Percentiles rank a stretch among this genome's conserved stretches.
Conservation (phyloP, 306 rosid species). For the Cicer yamashitae region DNA sequence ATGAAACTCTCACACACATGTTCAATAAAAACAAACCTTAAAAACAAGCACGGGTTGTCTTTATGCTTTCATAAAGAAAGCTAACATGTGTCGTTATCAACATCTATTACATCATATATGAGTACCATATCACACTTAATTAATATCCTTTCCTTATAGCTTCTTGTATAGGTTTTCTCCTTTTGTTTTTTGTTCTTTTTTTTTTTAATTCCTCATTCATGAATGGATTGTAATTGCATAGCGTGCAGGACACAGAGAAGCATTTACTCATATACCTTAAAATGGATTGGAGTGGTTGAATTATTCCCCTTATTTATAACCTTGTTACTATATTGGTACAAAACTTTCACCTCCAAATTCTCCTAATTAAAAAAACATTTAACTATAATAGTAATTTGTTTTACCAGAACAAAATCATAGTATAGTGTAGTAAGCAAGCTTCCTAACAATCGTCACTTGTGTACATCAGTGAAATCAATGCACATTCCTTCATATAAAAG, state of each 20-base stretch:
- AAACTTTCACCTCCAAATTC: constrained; percentile 46
- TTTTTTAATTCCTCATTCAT: constrained; percentile 38
- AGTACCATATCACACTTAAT: constrained; percentile 31
- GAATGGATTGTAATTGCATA: constrained; percentile 39
- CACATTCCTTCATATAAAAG: constrained; percentile 66
- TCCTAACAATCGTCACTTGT: constrained; percentile 47
- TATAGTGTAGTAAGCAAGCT: constrained; percentile 35
- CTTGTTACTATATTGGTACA: constrained; percentile 36
- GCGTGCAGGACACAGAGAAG: constrained; percentile 42
- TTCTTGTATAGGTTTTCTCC: constrained; percentile 35
- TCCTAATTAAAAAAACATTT: constrained; percentile 25
- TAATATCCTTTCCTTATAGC: constrained; percentile 2
- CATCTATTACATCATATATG: constrained; percentile 44
- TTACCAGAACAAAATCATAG: constrained; percentile 33
- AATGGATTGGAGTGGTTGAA: constrained; percentile 47
- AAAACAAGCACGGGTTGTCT: constrained; percentile 35
- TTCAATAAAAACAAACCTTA: constrained; percentile 36
- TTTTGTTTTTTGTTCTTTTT: constrained; percentile 39
- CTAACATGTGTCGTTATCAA: constrained; percentile 53
- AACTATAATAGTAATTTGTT: constrained; percentile 29
- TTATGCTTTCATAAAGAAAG: constrained; percentile 42
- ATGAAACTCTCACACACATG: constrained; percentile 45
- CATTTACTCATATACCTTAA: constrained; percentile 39
- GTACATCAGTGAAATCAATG: constrained; percentile 60
- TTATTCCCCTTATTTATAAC: constrained; percentile 41